These are phyloP conservation scores for Gynandropsis gynandra DNA, from an alignment of 345 rosid species.

Conservation along the genomic window DNA sequence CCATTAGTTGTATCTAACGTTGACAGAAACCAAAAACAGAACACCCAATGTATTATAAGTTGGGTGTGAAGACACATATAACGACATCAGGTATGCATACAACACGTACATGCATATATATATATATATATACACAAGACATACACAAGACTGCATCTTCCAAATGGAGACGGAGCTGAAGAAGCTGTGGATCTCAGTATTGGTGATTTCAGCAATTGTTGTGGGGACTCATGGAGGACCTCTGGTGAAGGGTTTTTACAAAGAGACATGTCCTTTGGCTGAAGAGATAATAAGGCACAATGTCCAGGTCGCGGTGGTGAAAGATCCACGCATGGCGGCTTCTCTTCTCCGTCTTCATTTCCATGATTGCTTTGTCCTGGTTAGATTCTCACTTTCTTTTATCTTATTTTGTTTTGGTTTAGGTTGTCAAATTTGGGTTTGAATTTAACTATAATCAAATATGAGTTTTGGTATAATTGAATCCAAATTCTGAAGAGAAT, in stretches of 20 bases:
- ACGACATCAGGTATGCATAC: constrained; percentile 23
- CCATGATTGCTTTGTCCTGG: constrained; percentile 84
- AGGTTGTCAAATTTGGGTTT: too few species aligned
- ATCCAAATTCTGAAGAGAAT: too few species aligned
- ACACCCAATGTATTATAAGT: not conserved
- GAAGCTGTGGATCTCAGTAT: constrained; percentile 13
- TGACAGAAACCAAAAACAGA: constrained; percentile 15
- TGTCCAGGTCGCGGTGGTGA: constrained; percentile 49
- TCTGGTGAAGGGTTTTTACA: constrained; percentile 50
- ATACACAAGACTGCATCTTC: constrained; percentile 6
- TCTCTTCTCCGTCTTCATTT: constrained; percentile 78
- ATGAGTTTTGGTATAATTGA: too few species aligned
- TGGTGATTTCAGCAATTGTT: constrained; percentile 22
- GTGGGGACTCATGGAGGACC: constrained; percentile 28
- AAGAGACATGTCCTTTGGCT: constrained; percentile 64
- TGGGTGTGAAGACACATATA: constrained; percentile 24
- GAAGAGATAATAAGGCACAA: constrained; percentile 53
- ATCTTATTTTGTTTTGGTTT: not conserved
- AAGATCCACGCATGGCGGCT: constrained; percentile 76
- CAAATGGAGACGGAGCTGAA: constrained; percentile 25
- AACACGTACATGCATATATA: constrained; percentile 15
- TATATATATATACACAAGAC: constrained; percentile 5
- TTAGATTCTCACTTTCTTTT: constrained; percentile 11
- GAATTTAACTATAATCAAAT: too few species aligned
- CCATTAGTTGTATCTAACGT: constrained; percentile 27